Percentiles rank a stretch among this genome's conserved stretches.
These are phyloP conservation scores for Rubia balearica DNA, from an alignment of 305 asterid genomes.

Conservation along the genomic window DNA sequence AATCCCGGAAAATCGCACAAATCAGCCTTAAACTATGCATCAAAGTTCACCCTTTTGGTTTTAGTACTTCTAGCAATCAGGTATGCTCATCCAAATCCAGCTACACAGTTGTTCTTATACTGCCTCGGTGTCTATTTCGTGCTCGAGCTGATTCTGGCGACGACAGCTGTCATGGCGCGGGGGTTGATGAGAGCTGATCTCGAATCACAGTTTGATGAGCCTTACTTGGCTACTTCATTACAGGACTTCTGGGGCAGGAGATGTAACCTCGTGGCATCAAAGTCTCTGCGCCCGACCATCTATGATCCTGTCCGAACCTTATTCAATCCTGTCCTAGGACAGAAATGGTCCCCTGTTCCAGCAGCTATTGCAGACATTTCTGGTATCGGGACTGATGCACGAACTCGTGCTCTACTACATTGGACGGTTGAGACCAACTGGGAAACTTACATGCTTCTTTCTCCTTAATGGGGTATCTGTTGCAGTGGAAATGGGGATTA, in stretches of 20 bases:
- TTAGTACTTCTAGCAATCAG: slow-evolving; percentile 7
- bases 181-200: slow-evolving; percentile 25
- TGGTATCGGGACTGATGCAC: slow-evolving; percentile 34
- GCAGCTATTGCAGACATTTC: slow-evolving; percentile 17
- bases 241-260: slow-evolving; percentile 56
- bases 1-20: slow-evolving; percentile 15
- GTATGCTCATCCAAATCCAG: slow-evolving; percentile 17
- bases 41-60: slow-evolving; percentile 16
- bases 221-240: slow-evolving; percentile 37
- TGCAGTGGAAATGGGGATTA: slow-evolving; percentile 27
- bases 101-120: slow-evolving; percentile 7
- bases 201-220: slow-evolving; percentile 43
- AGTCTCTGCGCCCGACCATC: slow-evolving; percentile 33
- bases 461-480: slow-evolving; percentile 32
- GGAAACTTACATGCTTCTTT: slow-evolving; percentile 34
- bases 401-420: slow-evolving; percentile 40
- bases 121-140: slow-evolving; percentile 21
- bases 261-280: slow-evolving; percentile 45
- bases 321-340: slow-evolving; percentile 11
- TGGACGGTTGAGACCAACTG: slow-evolving; percentile 25
- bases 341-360: slow-evolving; percentile 23
- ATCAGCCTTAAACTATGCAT: slow-evolving; percentile 19
- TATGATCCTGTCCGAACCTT: slow-evolving; percentile 25
- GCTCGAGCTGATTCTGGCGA: slow-evolving; percentile 25
- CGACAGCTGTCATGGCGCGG: slow-evolving; percentile 24